phyloP scores from a whole-genome alignment of 2,329 filamentous ascomycete genomes.

The Xylaria multiplex region DNA sequence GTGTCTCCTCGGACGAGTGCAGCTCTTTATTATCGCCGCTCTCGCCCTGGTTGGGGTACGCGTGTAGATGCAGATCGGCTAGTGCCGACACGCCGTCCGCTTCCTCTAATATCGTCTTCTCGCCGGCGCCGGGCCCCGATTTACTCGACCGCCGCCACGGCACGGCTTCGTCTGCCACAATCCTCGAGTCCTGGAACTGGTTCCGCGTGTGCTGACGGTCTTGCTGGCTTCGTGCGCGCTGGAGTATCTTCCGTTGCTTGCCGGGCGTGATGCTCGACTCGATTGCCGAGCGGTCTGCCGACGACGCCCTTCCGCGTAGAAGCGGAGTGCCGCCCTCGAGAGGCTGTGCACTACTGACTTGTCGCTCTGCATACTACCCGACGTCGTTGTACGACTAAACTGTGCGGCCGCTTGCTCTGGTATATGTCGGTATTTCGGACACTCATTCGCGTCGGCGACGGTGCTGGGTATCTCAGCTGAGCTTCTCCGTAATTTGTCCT shows the following conservation, averaged over 20 bases:
- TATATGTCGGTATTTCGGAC: constrained; percentile 57
- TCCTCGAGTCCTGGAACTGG: constrained; percentile 55
- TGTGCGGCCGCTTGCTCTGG: constrained; percentile 65
- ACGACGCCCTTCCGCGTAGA: constrained; percentile 51
- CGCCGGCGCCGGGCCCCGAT: constrained; percentile 25
- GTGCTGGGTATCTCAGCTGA: constrained; percentile 2
- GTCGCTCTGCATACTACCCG: constrained; percentile 52
- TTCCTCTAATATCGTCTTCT: constrained; percentile 37
- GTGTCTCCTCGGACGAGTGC: constrained; percentile 43
- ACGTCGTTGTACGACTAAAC: constrained; percentile 64
- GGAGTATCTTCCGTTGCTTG: constrained; percentile 52
- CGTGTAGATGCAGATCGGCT: constrained; percentile 31
- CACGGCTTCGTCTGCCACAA: constrained; percentile 41
- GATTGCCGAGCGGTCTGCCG: constrained; percentile 40
- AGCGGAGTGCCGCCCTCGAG: constrained; percentile 54
- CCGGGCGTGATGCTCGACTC: constrained; percentile 48
- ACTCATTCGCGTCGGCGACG: constrained; percentile 14
- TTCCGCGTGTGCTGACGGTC: constrained; percentile 55
- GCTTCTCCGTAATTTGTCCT: constrained; percentile 37
- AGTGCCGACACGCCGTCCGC: constrained; percentile 22
- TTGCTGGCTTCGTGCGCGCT: constrained; percentile 53
- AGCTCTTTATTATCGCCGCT: constrained; percentile 20
- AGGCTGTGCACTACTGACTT: constrained; percentile 54
- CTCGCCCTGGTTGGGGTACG: constrained; percentile 11
- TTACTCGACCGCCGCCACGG: constrained; percentile 18